phyloP scores from a whole-genome alignment of 2,329 filamentous ascomycete genomes.

The Decorospora gaudefroyi region DNA sequence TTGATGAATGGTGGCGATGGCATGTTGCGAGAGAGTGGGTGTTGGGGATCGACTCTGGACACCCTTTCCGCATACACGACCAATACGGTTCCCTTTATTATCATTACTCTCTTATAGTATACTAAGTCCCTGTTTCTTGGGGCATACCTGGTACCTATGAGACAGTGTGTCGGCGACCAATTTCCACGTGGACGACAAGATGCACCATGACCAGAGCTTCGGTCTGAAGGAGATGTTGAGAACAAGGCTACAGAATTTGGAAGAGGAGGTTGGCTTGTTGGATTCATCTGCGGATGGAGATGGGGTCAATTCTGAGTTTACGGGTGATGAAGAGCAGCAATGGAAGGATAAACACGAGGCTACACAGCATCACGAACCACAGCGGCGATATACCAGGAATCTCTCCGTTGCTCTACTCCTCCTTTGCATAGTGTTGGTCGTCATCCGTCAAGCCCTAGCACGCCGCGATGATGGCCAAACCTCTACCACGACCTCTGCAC shows the following conservation, averaged over 20 bases:
- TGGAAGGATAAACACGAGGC: slow-evolving; percentile 9
- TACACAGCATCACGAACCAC: slow-evolving; percentile 1
- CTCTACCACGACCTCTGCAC: slow-evolving; percentile 3
- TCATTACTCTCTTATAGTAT: no score
- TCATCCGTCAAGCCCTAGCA: not conserved
- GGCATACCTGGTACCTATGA: no score
- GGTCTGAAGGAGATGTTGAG: slow-evolving; percentile 11
- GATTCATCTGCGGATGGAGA: slow-evolving; percentile 13
- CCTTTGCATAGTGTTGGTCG: slow-evolving; percentile 12
- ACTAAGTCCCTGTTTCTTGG: no score
- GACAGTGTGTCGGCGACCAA: no score
- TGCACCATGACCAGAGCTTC: slow-evolving; percentile 11
- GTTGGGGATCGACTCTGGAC: no score
- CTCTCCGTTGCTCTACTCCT: slow-evolving; percentile 17
- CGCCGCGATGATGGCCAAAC: not conserved
- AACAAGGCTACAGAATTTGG: slow-evolving; percentile 1
- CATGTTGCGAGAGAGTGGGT: no score
- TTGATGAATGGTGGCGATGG: not conserved
- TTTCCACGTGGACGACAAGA: no score
- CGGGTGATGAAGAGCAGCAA: slow-evolving; percentile 16
- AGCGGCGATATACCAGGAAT: slow-evolving; percentile 17
- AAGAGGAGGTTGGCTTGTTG: slow-evolving; percentile 32
- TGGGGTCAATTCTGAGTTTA: slow-evolving; percentile 2
- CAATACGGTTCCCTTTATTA: no score
- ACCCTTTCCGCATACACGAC: no score